These are phyloP conservation scores for Pichia sp. DNA, from an alignment of 1,139 yeast species.

Conservation along the genomic window DNA sequence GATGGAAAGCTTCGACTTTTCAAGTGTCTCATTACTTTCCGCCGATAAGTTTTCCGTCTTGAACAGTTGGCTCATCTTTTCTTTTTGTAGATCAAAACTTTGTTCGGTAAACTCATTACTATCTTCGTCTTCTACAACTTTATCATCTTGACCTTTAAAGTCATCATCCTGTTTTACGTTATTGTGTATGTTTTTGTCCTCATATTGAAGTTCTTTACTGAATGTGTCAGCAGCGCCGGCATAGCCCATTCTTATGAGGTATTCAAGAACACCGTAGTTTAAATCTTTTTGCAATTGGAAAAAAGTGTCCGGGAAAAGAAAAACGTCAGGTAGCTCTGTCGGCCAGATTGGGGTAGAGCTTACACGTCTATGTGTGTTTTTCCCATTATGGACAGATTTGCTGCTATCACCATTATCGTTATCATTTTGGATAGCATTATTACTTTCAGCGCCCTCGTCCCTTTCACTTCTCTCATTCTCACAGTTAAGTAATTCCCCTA, in stretches of 20 bases:
- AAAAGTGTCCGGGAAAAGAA: conserved; percentile 12
- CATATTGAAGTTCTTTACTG: conserved; percentile 1
- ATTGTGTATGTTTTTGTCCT: neutral
- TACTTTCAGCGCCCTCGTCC: neutral
- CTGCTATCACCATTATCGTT: neutral
- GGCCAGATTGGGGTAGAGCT: conserved; percentile 13
- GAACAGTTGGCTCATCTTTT: conserved; percentile 1
- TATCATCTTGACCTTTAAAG: neutral
- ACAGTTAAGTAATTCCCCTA: neutral
- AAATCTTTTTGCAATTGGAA: conserved; percentile 15
- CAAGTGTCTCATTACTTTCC: neutral
- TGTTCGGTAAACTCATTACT: neutral
- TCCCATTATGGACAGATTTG: neutral
- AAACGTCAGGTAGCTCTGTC: conserved; percentile 14
- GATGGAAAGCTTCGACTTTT: neutral
- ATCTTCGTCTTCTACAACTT: no score
- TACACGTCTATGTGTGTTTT: neutral
- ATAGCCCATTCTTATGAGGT: conserved; percentile 16
- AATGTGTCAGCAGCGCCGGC: conserved; percentile 13
- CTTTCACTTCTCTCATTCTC: conserved; percentile 1
- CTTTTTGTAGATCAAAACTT: neutral
- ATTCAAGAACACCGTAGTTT: conserved; percentile 11
- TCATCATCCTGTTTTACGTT: neutral
- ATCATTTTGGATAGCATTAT: neutral
- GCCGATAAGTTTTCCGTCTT: neutral